Conservation (phyloP, 2,329 filamentous ascomycete genomes). For the Xylaria sp. region DNA sequence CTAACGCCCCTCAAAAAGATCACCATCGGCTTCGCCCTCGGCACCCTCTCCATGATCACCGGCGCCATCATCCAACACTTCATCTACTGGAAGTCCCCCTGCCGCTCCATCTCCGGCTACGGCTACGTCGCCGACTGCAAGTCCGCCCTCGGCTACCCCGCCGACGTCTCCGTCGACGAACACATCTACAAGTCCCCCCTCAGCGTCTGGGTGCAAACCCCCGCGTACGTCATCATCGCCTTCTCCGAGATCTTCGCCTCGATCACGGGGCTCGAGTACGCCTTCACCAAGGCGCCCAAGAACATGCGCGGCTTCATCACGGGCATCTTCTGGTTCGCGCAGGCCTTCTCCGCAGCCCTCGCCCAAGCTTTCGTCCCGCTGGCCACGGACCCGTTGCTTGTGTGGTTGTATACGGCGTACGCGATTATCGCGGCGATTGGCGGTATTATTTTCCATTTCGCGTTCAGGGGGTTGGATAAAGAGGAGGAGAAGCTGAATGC, state of each 20-base stretch:
- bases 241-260: conserved; percentile 59
- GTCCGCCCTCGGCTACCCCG: conserved; percentile 9
- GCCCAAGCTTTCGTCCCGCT: conserved; percentile 54
- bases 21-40: conserved; percentile 55
- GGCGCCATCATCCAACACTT: conserved; percentile 55
- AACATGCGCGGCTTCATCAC: conserved; percentile 61
- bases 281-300: conserved; percentile 66
- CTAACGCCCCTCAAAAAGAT: conserved; percentile 64
- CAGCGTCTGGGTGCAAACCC: conserved; percentile 55
- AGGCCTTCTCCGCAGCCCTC: conserved; percentile 53
- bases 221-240: conserved; percentile 54
- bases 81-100: conserved; percentile 39
- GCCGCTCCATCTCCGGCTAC: conserved; percentile 35
- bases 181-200: conserved; percentile 38
- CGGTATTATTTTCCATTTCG: conserved; percentile 64
- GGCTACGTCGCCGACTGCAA: conserved; percentile 46
- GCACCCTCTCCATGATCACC: conserved; percentile 51
- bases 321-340: conserved; percentile 56
- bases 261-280: conserved; percentile 66
- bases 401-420: conserved; percentile 68
- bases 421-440: conserved; percentile 59
- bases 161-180: conserved; percentile 20
- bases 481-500: conserved; percentile 65
- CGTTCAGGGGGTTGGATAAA: conserved; percentile 56
- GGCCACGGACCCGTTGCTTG: conserved; percentile 57